These are phyloP conservation scores for Pythium plurisporium DNA, from an alignment of 352 stramenopile species.

Conservation along the genomic window DNA sequence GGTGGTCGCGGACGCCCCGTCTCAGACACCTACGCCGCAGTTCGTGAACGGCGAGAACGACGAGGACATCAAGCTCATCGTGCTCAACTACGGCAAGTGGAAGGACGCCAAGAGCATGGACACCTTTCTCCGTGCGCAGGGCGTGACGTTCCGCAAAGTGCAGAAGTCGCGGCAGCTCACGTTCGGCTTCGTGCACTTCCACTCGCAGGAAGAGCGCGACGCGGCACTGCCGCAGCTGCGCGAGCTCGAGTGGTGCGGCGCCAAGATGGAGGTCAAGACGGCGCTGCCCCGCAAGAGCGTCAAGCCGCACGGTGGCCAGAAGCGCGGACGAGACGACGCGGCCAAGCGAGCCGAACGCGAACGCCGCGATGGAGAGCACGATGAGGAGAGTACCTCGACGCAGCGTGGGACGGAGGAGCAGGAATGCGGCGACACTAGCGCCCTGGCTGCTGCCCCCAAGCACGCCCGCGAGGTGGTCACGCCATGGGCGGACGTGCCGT, in stretches of 20 bases:
- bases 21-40: background rate
- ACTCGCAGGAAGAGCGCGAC: slow-evolving; percentile 51
- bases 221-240: slow-evolving; percentile 43
- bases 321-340: slow-evolving; percentile 23
- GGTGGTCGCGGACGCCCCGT: background rate
- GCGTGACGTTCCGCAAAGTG: slow-evolving; percentile 62
- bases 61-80: slow-evolving; percentile 74
- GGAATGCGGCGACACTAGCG: slow-evolving; percentile 9
- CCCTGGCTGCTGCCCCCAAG: slow-evolving; percentile 19
- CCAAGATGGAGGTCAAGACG: slow-evolving; percentile 71
- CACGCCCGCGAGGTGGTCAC: slow-evolving; percentile 76
- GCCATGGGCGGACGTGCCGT: slow-evolving; percentile 72
- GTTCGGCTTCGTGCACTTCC: slow-evolving; percentile 79
- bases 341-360: background rate
- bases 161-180: slow-evolving; percentile 74
- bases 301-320: slow-evolving; percentile 25
- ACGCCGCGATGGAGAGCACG: background rate
- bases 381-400: background rate
- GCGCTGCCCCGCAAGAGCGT: slow-evolving; percentile 41
- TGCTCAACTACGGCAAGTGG: slow-evolving; percentile 89
- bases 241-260: slow-evolving; percentile 58
- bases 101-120: slow-evolving; percentile 68
- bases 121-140: slow-evolving; percentile 39
- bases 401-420: slow-evolving; percentile 6
- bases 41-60: slow-evolving; percentile 28